Conservation (phyloP, 1,284 basidiomycete genomes). For the Mycena citricolor region DNA sequence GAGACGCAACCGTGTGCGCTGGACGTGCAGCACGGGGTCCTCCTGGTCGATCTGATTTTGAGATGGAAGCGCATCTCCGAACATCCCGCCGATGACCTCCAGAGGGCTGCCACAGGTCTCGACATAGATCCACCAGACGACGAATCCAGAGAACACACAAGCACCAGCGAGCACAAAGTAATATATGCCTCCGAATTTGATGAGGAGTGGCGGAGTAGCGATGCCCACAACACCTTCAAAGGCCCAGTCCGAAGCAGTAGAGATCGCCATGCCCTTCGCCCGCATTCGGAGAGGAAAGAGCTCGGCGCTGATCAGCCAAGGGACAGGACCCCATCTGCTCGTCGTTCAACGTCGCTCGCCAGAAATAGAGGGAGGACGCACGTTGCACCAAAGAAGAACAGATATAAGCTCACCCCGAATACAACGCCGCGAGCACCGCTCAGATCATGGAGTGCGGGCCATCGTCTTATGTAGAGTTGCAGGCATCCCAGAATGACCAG, state of each 20-base stretch:
- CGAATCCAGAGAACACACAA: constrained; percentile 39
- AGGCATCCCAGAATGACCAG: constrained; percentile 46
- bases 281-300: constrained; percentile 70
- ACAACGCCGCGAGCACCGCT: constrained; percentile 24
- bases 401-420: constrained; percentile 41
- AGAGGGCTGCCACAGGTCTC: constrained; percentile 40
- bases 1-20: too few relatives aligned
- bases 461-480: constrained; percentile 39
- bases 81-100: constrained; percentile 50
- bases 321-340: constrained; percentile 58
- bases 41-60: constrained; percentile 16
- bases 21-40: constrained; percentile 10
- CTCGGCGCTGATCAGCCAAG: constrained; percentile 60
- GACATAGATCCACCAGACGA: constrained; percentile 46
- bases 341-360: constrained; percentile 1
- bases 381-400: constrained; percentile 50
- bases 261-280: constrained; percentile 66
- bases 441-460: constrained; percentile 35
- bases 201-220: constrained; percentile 49
- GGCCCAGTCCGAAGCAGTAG: constrained; percentile 59
- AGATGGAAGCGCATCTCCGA: constrained; percentile 37
- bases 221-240: constrained; percentile 50
- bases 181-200: constrained; percentile 41
- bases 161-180: constrained; percentile 51
- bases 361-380: constrained; percentile 26